Base-by-base conservation (phyloP, 2,329 filamentous ascomycete genomes). In the Aspergillus tanneri region DNA sequence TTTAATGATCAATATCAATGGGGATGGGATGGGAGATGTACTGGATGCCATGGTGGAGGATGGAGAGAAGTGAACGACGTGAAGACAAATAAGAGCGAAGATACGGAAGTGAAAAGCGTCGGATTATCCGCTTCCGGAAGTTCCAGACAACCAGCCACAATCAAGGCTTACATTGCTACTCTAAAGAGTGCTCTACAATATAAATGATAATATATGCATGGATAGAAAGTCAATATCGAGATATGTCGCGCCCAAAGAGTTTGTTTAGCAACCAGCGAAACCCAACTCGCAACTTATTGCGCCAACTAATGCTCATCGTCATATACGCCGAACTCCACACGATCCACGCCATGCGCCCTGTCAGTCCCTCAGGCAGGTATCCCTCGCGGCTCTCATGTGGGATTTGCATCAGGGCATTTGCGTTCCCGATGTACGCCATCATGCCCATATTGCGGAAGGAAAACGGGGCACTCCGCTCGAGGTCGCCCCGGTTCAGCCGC, bases 351-450 rank as follows among this genome's bases (percentile, higher is more conserved):
- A 63, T 65, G 40, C 68, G 63, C 1, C 71, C 72, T 19, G 64
- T 72, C 24, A 74, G 50, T 6, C 68, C 65, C 21, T 64, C 60
- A 3, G 70, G 68, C 2, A 72, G 55, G 25, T 58, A 4, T 35
- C 50, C 19, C 19, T 49, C 36, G 36, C 52, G 50, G 10, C 43
- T 48, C 3, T 63, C 57, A 5, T 67, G 61, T 1, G 71, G 70
- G 11, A 73, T 65, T 58, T 84, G 81, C 64, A 84, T 72, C 42
- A 84, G 64, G 0, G 80, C 81, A 25, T 76, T 78, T 60, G 76
- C 78, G 22, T 77, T 76, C 0, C 81, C 81, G 14, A 84, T 72
- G 44, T 84, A 84, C 0, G 81, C 81, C 69, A 85, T 71, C 3
- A 80, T 75, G 2, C 81, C 81, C 45, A 83, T 62, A 51, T 83